Conservation (phyloP, 2,329 filamentous ascomycete species). For the Chlorencoelia australis region DNA sequence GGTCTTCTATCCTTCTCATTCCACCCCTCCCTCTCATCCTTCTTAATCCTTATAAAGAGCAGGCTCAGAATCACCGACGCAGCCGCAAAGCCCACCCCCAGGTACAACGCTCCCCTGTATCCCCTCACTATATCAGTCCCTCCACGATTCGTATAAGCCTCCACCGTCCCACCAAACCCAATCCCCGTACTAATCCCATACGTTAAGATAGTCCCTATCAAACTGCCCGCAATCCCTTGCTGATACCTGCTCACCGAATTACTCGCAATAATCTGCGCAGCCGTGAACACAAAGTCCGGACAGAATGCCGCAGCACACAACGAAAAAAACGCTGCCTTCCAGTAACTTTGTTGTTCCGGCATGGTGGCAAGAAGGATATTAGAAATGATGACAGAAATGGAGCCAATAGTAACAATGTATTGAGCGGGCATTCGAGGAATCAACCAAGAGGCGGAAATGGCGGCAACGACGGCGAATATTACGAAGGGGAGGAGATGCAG, state of each 20-base stretch:
- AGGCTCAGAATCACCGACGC: slow-evolving; percentile 28
- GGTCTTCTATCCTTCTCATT: slow-evolving; percentile 11
- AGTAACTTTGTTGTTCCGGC: slow-evolving; percentile 35
- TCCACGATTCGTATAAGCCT: slow-evolving; percentile 16
- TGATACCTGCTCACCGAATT: slow-evolving; percentile 37
- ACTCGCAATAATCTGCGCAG: slow-evolving; percentile 43
- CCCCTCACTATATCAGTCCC: slow-evolving; percentile 24
- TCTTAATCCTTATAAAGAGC: slow-evolving; percentile 32
- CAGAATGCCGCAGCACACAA: slow-evolving; percentile 30
- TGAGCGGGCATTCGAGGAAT: slow-evolving; percentile 37
- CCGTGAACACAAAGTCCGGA: slow-evolving; percentile 40
- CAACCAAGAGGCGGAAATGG: slow-evolving; percentile 34
- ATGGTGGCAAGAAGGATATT: slow-evolving; percentile 34
- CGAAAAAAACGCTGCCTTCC: slow-evolving; percentile 34
- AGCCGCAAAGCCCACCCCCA: slow-evolving; percentile 30
- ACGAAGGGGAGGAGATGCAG: slow-evolving; percentile 33
- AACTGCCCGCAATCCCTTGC: slow-evolving; percentile 39
- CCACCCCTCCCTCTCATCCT: slow-evolving; percentile 31
- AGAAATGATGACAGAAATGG: slow-evolving; percentile 22
- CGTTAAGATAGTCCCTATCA: slow-evolving; percentile 35
- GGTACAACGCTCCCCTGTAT: slow-evolving; percentile 33
- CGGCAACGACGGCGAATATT: slow-evolving; percentile 30
- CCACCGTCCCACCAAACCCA: slow-evolving; percentile 34
- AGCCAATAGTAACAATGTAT: slow-evolving; percentile 35
- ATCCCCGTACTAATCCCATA: slow-evolving; percentile 35